Conservation (phyloP, 2,329 filamentous ascomycete species). For the Stachybotrys chartarum region DNA sequence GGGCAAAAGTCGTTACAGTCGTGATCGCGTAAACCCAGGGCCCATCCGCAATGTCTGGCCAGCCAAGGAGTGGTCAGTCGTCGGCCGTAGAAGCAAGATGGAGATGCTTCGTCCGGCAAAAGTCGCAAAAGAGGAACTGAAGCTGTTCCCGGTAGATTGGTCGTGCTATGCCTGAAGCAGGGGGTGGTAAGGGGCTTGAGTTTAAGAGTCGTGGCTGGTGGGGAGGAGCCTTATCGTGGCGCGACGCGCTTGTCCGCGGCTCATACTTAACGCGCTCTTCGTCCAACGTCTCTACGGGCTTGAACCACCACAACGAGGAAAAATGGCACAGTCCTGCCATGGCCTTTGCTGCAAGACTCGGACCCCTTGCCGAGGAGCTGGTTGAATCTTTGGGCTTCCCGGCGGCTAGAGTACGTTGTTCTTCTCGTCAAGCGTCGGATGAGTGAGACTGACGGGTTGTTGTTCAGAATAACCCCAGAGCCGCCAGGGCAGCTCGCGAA, state of each 20-base stretch:
- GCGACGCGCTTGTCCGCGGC: background rate
- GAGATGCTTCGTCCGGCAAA: background rate
- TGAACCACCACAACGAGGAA: background rate
- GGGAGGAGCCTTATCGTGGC: background rate
- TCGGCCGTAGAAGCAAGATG: background rate
- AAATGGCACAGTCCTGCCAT: conserved; percentile 35
- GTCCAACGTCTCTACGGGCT: background rate
- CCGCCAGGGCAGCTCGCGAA: conserved; percentile 40
- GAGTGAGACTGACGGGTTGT: conserved; percentile 1
- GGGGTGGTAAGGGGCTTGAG: background rate
- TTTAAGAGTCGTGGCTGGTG: background rate
- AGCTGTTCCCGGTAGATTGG: background rate
- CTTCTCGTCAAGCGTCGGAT: background rate
- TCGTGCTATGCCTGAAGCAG: background rate
- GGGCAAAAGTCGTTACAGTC: conserved; percentile 4
- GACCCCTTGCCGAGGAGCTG: conserved; percentile 62
- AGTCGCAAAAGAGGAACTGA: background rate
- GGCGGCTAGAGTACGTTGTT: background rate
- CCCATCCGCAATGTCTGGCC: background rate
- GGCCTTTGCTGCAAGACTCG: conserved; percentile 62
- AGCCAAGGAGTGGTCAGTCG: background rate
- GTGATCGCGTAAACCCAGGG: background rate
- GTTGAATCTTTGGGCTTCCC: conserved; percentile 47
- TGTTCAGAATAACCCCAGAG: conserved; percentile 18
- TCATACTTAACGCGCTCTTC: too few species aligned